Evolutionary conservation across 345 rosid genomes (phyloP), one percentile per base, ranked within the genome.

Genomic region (Arabis alpina): DNA sequence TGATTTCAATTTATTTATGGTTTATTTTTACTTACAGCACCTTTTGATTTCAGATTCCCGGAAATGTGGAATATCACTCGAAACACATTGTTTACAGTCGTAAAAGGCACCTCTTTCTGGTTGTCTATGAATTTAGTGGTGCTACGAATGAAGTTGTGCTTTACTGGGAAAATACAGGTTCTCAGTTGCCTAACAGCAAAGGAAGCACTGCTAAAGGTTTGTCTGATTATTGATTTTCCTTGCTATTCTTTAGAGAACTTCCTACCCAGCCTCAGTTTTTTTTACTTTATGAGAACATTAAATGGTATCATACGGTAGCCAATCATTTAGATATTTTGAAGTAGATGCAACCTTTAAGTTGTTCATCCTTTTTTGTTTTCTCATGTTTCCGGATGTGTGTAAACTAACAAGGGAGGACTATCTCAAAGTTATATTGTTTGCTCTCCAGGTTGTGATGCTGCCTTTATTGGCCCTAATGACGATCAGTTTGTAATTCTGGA

Each of bases 401-500:
- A 49, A 39, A 59, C 3, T 6, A 59, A 47, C 40, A 52, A 57
- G 34, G 13, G 34, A 50, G 9, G 23, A 61, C 42, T 47, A 56
- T 47, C 27, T 59, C 44, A 52, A 57, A 67, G 57, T 10, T 37
- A 15, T 69, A 36, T 39, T 32, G 12, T 44, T 48, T 42, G n/a
- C 24, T 68, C 60, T 73, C 28, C 74, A 88, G 95, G 99, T 65
- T 82, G 82, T 64, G 98, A 91, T 89, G 99, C 93, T 19, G 98
- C 98, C 57, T 89, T 94, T 64, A 82, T 94, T 40, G 97, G 99
- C 54, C 85, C 89, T 45, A 83, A 55, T 73, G 99, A 94, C 45
- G 84, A 84, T 76, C 96, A 94, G 36, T 94, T 94, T 84, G 96
- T 83, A 66, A 82, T 91, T 82, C 98, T 94, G 66, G 99, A 89